phyloP scores from a whole-genome alignment of 2,329 filamentous ascomycete species.

The Fusarium austroafricanum region DNA sequence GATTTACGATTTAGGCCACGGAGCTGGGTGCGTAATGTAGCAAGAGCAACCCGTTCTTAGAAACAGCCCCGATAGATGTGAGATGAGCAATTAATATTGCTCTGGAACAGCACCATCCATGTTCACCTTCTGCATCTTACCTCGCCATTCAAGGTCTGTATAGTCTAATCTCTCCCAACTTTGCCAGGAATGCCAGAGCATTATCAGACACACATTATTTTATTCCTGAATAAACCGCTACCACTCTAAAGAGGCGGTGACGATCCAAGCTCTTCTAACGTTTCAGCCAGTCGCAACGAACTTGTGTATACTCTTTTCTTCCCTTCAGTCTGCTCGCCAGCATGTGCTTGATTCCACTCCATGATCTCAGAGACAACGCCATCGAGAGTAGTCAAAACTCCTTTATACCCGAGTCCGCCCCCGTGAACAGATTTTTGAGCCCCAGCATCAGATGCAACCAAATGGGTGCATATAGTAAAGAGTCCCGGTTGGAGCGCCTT shows the following conservation, averaged over 20 bases:
- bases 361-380: conserved; percentile 3
- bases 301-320: neutral
- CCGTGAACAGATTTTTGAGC: neutral
- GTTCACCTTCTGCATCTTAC: neutral
- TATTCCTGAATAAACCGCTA: neutral
- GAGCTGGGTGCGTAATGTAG: neutral
- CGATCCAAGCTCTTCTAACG: neutral
- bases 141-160: too few relatives aligned
- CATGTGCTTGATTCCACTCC: conserved; percentile 6
- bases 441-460: conserved; percentile 1
- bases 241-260: neutral
- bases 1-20: neutral
- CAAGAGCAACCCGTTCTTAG: neutral
- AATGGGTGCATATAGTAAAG: conserved; percentile 11
- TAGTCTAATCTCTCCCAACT: neutral
- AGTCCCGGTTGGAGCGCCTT: neutral
- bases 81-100: neutral
- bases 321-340: neutral
- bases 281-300: conserved; percentile 5
- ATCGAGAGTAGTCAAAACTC: neutral
- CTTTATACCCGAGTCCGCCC: conserved; percentile 6
- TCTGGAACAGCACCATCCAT: neutral
- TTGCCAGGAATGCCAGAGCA: neutral
- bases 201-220: neutral
- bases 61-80: neutral